Percentiles rank a stretch among this genome's conserved stretches.
phyloP scores from a whole-genome alignment of 768 basidiomycete genomes.

The Gymnopilus junonius region DNA sequence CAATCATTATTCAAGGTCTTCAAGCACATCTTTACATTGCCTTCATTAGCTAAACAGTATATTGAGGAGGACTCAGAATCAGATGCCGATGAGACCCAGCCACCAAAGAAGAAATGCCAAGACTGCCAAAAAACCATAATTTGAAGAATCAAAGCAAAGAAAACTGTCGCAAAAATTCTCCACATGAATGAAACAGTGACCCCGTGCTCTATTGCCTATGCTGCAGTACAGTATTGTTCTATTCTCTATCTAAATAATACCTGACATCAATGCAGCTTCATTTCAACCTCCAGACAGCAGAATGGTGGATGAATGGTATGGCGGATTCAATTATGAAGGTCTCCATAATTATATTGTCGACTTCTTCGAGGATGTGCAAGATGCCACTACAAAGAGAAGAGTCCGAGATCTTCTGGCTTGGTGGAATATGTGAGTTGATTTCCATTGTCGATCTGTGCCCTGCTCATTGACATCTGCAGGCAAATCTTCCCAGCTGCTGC shows the following conservation, averaged over 20 bases:
- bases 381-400: slow-evolving; percentile 8
- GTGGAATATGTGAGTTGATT: slow-evolving; percentile 17
- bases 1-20: slow-evolving; percentile 17
- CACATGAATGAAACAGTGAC: slow-evolving; percentile 25
- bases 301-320: slow-evolving; percentile 9
- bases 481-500: slow-evolving; percentile 12
- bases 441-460: neutral
- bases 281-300: slow-evolving; percentile 21
- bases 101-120: neutral
- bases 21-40: slow-evolving; percentile 21
- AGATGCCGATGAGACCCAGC: slow-evolving; percentile 14
- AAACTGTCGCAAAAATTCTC: slow-evolving; percentile 17
- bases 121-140: neutral
- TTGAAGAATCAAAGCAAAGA: neutral
- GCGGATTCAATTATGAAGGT: slow-evolving; percentile 21
- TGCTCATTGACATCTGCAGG: neutral
- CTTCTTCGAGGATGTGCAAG: slow-evolving; percentile 20
- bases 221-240: slow-evolving; percentile 21
- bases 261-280: slow-evolving; percentile 21
- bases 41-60: slow-evolving; percentile 14
- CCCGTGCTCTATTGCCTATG: slow-evolving; percentile 33
- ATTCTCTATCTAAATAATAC: no score
- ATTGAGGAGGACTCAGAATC: slow-evolving; percentile 10
- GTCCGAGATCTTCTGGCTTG: slow-evolving; percentile 18
- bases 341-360: slow-evolving; percentile 26